phyloP scores from a whole-genome alignment of 805 yeast species.

The Lachancea mirantina region DNA sequence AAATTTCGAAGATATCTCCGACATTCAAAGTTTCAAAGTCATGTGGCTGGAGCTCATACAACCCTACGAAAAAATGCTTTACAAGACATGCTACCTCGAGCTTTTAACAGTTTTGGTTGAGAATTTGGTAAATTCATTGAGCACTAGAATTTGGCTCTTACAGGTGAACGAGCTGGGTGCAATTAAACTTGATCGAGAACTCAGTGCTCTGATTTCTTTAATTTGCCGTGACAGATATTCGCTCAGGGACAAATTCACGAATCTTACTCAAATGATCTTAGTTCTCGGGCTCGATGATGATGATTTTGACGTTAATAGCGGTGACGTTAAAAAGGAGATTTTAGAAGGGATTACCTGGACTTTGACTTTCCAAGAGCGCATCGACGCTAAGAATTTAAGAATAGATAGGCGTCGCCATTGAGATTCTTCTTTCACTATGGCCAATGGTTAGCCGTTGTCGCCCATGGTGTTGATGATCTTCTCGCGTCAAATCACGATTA shows the following conservation, averaged over 20 bases:
- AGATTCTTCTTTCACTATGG: too few species aligned
- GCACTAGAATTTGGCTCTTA: constrained; percentile 58
- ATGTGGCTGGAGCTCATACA: constrained; percentile 59
- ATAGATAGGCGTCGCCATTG: constrained; percentile 31
- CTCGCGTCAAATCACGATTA: too few species aligned
- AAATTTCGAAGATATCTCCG: constrained; percentile 32
- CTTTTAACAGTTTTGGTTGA: constrained; percentile 45
- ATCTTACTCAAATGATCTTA: constrained; percentile 79
- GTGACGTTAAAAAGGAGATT: constrained; percentile 36
- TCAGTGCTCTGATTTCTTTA: constrained; percentile 64
- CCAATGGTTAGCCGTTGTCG: too few species aligned
- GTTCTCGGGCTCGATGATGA: constrained; percentile 76
- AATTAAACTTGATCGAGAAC: constrained; percentile 72
- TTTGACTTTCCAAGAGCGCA: constrained; percentile 67
- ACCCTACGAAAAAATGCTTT: constrained; percentile 58
- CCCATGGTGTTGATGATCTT: too few species aligned
- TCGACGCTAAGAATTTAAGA: constrained; percentile 51
- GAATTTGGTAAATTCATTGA: constrained; percentile 50
- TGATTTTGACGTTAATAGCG: constrained; percentile 32
- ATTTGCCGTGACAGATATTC: constrained; percentile 67
- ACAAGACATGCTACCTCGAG: constrained; percentile 44
- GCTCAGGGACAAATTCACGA: constrained; percentile 67
- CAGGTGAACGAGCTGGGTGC: constrained; percentile 79
- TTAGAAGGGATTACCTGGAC: constrained; percentile 54
- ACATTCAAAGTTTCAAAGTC: constrained; percentile 44